Evolutionary conservation across 2,329 filamentous ascomycete genomes (phyloP).

Genomic region (Exophiala xenobiotica): DNA sequence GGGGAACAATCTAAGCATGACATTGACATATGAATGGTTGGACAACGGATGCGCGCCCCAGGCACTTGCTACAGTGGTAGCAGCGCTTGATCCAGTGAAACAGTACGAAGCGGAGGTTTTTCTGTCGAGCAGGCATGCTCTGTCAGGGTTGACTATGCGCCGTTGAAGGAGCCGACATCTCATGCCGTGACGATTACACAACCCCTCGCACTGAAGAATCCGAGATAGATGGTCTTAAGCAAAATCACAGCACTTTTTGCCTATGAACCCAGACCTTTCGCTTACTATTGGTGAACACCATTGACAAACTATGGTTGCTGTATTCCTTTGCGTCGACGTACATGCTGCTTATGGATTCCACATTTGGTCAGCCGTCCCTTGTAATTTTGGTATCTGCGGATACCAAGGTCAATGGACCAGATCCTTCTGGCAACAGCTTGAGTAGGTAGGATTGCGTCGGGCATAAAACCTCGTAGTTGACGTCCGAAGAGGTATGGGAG

Average conservation of each 20-base stretch:
- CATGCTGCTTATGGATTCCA: too few species aligned
- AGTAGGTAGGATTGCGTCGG: too few species aligned
- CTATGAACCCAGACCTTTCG: not conserved
- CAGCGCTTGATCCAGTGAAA: not conserved
- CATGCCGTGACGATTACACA: constrained; percentile 17
- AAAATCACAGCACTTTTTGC: constrained; percentile 11
- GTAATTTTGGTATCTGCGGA: too few species aligned
- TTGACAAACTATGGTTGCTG: too few species aligned
- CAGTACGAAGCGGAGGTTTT: constrained; percentile 1
- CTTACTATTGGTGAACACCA: too few species aligned
- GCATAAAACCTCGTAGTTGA: too few species aligned
- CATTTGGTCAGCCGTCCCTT: too few species aligned
- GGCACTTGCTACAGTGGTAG: not conserved
- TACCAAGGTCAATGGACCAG: too few species aligned
- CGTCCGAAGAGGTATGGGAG: too few species aligned
- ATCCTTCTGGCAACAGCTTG: too few species aligned
- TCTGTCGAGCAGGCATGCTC: constrained; percentile 10
- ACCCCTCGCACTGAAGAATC: constrained; percentile 6
- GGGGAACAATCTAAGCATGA: constrained; percentile 25
- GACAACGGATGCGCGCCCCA: not conserved
- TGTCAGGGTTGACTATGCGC: constrained; percentile 8
- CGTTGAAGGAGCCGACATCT: constrained; percentile 16
- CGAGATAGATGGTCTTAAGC: constrained; percentile 19
- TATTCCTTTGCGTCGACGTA: too few species aligned
- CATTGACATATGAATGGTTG: not conserved